These are phyloP conservation scores for Leptoxyphium fumago DNA, from an alignment of 2,329 filamentous ascomycete genomes.

Conservation along the genomic window DNA sequence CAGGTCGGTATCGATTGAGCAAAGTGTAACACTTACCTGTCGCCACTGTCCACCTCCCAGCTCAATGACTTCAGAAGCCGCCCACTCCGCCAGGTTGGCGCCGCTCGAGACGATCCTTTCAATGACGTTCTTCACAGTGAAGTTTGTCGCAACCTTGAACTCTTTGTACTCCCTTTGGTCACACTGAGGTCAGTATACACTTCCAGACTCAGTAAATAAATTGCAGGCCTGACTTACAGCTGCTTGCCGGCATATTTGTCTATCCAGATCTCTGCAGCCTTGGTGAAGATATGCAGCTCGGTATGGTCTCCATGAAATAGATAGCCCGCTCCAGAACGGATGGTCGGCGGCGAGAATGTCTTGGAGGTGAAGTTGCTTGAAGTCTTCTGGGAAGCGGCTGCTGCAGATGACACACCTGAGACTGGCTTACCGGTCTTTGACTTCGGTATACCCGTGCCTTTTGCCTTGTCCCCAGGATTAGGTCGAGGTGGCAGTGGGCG, in stretches of 20 bases:
- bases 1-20: too few species aligned
- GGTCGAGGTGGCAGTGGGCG: too few species aligned
- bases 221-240: constrained; percentile 3
- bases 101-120: constrained; percentile 14
- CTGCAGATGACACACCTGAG: not conserved
- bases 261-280: constrained; percentile 14
- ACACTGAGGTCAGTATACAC: constrained; percentile 3
- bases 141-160: constrained; percentile 16
- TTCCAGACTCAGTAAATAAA: not conserved
- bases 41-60: constrained; percentile 15
- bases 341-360: constrained; percentile 5
- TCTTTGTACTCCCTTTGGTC: constrained; percentile 15
- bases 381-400: not conserved
- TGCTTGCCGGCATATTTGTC: constrained; percentile 7
- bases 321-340: constrained; percentile 14
- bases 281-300: constrained; percentile 17
- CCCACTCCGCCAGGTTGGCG: constrained; percentile 12
- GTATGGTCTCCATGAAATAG: constrained; percentile 15
- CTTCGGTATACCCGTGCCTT: not conserved
- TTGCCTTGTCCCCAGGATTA: too few species aligned
- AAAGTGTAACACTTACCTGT: constrained; percentile 11
- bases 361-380: not conserved
- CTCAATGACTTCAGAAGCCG: constrained; percentile 20
- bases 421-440: not conserved
- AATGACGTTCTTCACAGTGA: constrained; percentile 15